Base-by-base conservation (phyloP, 345 rosid genomes). In the Durio zibethinus region DNA sequence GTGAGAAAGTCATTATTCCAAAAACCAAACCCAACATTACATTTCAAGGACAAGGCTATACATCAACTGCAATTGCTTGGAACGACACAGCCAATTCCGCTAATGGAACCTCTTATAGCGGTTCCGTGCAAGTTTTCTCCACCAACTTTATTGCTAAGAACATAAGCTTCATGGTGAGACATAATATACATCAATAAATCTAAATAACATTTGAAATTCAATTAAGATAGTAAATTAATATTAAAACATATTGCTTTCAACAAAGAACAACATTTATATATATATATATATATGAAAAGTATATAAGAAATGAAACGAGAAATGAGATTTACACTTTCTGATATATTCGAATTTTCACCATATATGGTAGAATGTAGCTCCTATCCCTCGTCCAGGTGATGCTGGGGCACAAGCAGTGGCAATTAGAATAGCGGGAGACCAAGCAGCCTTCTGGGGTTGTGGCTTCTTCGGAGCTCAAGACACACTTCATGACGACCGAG, bases 381-480 rank as follows among this genome's bases (percentile, higher is more conserved):
- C 97, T 7, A 89, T 90, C 59, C 93, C 97, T 3, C 85, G 80
- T 12, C 98, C 98, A 0, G 98, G 98, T 15, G 97, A 84, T 25
- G 65, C 60, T 0, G 97, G 94, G 64, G 97, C 93, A 7, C 99
- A 95, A 74, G 97, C 94, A 11, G 99, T 95, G 47, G 98, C 98
- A 9, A 84, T 93, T 43, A 89, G 98, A 82, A 81, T 93, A 27
- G 33, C 84, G 0, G 97, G 94, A 66, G 99, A 95, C 74, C 80
- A 90, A 80, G 84, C 96, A 0, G 89, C 88, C 7, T 95, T 95
- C 63, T 77, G 83, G 74, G 97, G 98, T 2, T 95, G 99, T 53
- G 97, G 98, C 57, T 95, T 95, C 87, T 92, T 90, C 25, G 99
- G 99, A 80, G 97, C 98, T 70, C 99, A 95, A 84, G 98, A 95